Percentiles rank a stretch among this genome's conserved stretches.
phyloP scores from a whole-genome alignment of 352 stramenopile genomes.

The Globisporangium radiosum region DNA sequence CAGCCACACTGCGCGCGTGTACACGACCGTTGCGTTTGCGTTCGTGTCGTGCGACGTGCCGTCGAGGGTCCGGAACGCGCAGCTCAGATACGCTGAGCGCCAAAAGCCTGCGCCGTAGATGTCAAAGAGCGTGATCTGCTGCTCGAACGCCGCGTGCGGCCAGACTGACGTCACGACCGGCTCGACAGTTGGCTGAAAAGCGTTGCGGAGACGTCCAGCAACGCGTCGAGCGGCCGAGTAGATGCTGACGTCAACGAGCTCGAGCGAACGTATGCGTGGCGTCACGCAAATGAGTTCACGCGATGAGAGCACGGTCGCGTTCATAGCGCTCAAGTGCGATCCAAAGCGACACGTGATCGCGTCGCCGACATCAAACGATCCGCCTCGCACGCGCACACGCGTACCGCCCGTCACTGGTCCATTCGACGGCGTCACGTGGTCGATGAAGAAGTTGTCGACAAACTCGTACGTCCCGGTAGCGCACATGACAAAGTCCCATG shows the following conservation, averaged over 20 bases:
- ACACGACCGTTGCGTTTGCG: neutral
- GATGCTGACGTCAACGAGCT: slow-evolving; percentile 24
- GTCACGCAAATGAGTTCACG: slow-evolving; percentile 35
- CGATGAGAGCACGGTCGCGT: slow-evolving; percentile 33
- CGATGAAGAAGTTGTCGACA: slow-evolving; percentile 23
- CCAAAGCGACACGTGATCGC: slow-evolving; percentile 48
- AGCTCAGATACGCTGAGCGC: slow-evolving; percentile 36
- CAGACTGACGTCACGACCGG: slow-evolving; percentile 28
- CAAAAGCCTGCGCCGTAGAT: slow-evolving; percentile 54
- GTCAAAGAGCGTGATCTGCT: slow-evolving; percentile 37
- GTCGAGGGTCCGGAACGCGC: slow-evolving; percentile 20
- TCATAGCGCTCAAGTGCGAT: slow-evolving; percentile 1
- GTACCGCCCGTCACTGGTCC: slow-evolving; percentile 57
- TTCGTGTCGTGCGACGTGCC: too few relatives aligned
- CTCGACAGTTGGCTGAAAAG: slow-evolving; percentile 41
- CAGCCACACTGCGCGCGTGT: slow-evolving; percentile 33
- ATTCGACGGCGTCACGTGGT: slow-evolving; percentile 29
- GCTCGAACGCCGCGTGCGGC: slow-evolving; percentile 37
- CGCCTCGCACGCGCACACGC: slow-evolving; percentile 47
- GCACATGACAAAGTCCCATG: slow-evolving; percentile 38
- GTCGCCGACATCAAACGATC: slow-evolving; percentile 32
- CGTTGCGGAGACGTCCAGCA: slow-evolving; percentile 18
- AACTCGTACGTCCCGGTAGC: slow-evolving; percentile 27
- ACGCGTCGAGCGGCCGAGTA: slow-evolving; percentile 19
- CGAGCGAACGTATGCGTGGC: slow-evolving; percentile 15